Conservation (phyloP, 1,284 basidiomycete genomes). For the Filobasidium uniguttulatum region DNA sequence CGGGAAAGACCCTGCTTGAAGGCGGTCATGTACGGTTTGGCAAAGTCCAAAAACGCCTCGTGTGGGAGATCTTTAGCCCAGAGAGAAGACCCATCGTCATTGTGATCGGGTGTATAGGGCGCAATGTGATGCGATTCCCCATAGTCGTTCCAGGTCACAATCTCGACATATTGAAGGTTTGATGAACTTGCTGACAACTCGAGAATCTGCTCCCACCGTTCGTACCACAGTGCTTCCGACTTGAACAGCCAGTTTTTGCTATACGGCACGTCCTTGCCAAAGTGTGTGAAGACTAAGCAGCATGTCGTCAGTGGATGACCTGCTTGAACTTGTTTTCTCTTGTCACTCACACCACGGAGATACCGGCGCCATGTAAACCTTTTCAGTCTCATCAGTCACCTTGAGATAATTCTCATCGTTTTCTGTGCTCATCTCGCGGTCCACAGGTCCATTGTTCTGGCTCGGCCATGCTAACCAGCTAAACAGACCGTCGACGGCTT, state of each 20-base stretch:
- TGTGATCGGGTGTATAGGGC: conserved; percentile 25
- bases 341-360: conserved; percentile 30
- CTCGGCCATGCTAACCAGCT: conserved; percentile 36
- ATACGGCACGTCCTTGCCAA: conserved; percentile 30
- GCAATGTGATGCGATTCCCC: conserved; percentile 34
- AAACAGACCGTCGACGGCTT: conserved; percentile 27
- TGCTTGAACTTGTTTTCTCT: neutral
- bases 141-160: conserved; percentile 37
- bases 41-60: conserved; percentile 31
- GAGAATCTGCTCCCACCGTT: conserved; percentile 35
- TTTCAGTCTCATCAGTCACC: conserved; percentile 14
- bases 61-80: conserved; percentile 33
- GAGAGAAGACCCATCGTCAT: conserved; percentile 29
- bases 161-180: conserved; percentile 30
- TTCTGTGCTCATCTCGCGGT: conserved; percentile 19
- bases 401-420: conserved; percentile 25
- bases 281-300: conserved; percentile 32
- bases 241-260: conserved; percentile 37
- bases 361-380: conserved; percentile 34
- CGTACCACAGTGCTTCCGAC: conserved; percentile 32
- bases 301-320: neutral
- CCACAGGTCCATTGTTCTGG: conserved; percentile 27
- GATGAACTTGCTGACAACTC: conserved; percentile 15
- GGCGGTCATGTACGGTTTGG: conserved; percentile 34
- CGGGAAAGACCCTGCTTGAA: conserved; percentile 26